These are phyloP conservation scores for Apium graveolens DNA, from an alignment of 129 eudicot genomes.

Conservation along the genomic window DNA sequence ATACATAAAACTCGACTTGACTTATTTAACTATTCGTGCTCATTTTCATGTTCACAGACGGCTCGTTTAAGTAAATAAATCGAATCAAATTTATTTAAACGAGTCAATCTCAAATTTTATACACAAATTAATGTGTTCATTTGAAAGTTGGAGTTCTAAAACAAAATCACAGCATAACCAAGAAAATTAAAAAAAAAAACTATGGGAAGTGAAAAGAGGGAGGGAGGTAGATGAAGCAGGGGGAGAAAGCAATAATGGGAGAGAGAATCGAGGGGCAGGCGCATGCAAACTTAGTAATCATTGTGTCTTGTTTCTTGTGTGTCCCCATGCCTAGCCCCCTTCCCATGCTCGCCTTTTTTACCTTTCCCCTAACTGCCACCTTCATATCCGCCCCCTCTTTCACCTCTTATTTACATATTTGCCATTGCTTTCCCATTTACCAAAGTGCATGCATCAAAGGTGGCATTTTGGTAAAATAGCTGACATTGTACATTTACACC, in stretches of 20 bases:
- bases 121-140: no score
- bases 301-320: background rate
- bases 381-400: background rate
- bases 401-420: background rate
- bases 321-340: background rate
- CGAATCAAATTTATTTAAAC: no score
- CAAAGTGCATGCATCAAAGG: no score
- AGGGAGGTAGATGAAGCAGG: background rate
- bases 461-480: no score
- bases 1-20: no score
- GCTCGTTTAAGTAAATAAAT: no score
- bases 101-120: no score
- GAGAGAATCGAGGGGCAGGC: background rate
- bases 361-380: background rate
- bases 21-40: no score
- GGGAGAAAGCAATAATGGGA: conserved; percentile 1
- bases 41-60: no score
- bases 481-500: no score
- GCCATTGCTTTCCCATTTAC: background rate
- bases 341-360: background rate
- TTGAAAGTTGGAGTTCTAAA: no score
- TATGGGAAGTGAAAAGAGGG: background rate
- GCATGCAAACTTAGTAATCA: background rate
- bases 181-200: background rate
- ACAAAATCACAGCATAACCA: no score